A percentile compares a stretch with the other conserved stretches of the same genome.
Conservation (phyloP, 768 basidiomycete species). For the Gloeostereum incarnatum region DNA sequence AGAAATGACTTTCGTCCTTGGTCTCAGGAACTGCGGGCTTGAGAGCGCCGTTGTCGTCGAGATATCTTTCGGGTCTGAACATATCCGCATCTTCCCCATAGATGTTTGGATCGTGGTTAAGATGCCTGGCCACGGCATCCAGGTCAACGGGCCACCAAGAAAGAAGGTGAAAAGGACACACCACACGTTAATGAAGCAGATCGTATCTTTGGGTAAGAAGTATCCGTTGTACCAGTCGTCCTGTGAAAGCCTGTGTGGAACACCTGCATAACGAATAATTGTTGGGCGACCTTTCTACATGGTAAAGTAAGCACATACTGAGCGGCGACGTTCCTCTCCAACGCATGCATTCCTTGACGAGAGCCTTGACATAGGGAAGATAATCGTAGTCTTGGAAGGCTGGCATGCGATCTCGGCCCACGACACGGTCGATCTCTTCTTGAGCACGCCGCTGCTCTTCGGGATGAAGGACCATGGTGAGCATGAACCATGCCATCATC, state of each 20-base stretch:
- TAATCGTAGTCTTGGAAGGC: constrained; percentile 11
- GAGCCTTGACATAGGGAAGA: constrained; percentile 13
- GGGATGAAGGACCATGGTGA: constrained; percentile 18
- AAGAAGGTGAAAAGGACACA: background rate
- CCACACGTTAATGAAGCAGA: constrained; percentile 14
- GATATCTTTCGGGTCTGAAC: constrained; percentile 17
- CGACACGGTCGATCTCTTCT: constrained; percentile 17
- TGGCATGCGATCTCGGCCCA: constrained; percentile 17
- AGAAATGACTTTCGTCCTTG: constrained; percentile 20
- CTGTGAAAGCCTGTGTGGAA: constrained; percentile 14
- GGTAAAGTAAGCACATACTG: too few species aligned
- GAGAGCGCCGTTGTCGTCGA: constrained; percentile 14
- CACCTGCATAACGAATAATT: constrained; percentile 7
- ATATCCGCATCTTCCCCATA: constrained; percentile 16
- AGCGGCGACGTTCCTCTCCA: too few species aligned
- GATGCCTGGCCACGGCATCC: constrained; percentile 4
- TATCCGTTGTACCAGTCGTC: constrained; percentile 21
- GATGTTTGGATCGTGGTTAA: constrained; percentile 16
- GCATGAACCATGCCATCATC: constrained; percentile 12
- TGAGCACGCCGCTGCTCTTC: constrained; percentile 16
- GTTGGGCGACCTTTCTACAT: background rate
- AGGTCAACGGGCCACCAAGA: background rate
- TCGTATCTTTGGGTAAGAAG: constrained; percentile 18
- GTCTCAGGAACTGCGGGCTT: constrained; percentile 13
- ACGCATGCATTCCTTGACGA: constrained; percentile 13